Percentiles rank a stretch among this genome's conserved stretches.
These are phyloP conservation scores for Suhomyces chickasaworum DNA, from an alignment of 1,139 yeast genomes.

Conservation along the genomic window DNA sequence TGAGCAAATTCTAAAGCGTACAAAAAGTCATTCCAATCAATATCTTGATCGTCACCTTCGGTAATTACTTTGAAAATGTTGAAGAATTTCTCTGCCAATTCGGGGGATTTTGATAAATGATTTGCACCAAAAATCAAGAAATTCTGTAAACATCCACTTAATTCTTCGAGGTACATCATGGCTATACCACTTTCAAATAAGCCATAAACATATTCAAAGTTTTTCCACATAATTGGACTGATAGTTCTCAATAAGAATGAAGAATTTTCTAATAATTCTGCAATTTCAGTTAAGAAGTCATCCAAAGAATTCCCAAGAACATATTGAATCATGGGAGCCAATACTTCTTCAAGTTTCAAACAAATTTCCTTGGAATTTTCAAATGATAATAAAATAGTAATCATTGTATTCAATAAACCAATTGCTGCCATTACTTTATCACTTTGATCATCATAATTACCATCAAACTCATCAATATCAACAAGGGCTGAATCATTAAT, in stretches of 20 bases:
- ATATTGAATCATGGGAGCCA: slow-evolving; percentile 70
- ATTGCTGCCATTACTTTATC: slow-evolving; percentile 88
- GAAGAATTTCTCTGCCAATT: slow-evolving; percentile 27
- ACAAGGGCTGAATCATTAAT: slow-evolving; percentile 60
- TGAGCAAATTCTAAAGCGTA: slow-evolving; percentile 58
- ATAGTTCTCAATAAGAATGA: slow-evolving; percentile 73
- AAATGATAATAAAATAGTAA: slow-evolving; percentile 82
- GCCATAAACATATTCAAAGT: slow-evolving; percentile 57
- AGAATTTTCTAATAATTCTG: slow-evolving; percentile 84
- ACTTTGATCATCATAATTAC: slow-evolving; percentile 51
- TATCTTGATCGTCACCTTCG: slow-evolving; percentile 28
- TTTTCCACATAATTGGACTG: slow-evolving; percentile 76
- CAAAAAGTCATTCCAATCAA: slow-evolving; percentile 53
- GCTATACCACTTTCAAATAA: slow-evolving; percentile 60
- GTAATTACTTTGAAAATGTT: slow-evolving; percentile 40
- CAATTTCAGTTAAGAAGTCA: slow-evolving; percentile 79
- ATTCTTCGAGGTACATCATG: slow-evolving; percentile 70
- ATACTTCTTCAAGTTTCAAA: slow-evolving; percentile 66
- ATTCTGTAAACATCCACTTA: slow-evolving; percentile 74
- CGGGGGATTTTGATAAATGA: slow-evolving; percentile 40
- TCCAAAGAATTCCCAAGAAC: slow-evolving; percentile 67
- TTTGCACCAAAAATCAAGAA: slow-evolving; percentile 72
- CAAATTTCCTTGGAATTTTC: slow-evolving; percentile 77
- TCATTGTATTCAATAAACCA: slow-evolving; percentile 84
- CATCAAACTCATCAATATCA: slow-evolving; percentile 42